Percentiles rank a stretch among this genome's conserved stretches.
Conservation (phyloP, 2,329 filamentous ascomycete genomes). For the Aspergillus sp. region DNA sequence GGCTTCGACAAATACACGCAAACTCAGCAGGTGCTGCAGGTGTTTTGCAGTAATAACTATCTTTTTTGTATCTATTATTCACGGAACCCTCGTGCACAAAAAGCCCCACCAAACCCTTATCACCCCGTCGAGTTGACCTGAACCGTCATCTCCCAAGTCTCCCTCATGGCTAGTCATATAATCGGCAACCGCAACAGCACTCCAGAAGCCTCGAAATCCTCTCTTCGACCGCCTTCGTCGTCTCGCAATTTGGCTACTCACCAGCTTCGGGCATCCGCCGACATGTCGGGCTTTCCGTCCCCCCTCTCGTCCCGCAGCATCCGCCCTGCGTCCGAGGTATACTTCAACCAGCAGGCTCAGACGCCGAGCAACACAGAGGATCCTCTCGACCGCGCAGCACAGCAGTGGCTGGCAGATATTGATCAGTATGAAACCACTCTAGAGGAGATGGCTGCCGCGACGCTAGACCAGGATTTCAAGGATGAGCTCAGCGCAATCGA, state of each 20-base stretch:
- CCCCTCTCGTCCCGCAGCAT: constrained; percentile 74
- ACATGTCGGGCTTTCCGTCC: constrained; percentile 82
- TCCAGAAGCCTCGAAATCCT: constrained; percentile 80
- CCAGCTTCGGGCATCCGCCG: constrained; percentile 89
- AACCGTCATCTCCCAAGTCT: constrained; percentile 14
- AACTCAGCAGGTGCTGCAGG: constrained; percentile 79
- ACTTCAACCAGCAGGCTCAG: constrained; percentile 74
- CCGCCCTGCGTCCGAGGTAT: constrained; percentile 90
- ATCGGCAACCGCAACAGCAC: constrained; percentile 94
- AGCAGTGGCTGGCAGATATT: constrained; percentile 98
- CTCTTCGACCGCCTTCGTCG: constrained; percentile 79
- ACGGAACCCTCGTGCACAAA: constrained; percentile 19
- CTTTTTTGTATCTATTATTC: constrained; percentile 37
- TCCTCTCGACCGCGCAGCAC: constrained; percentile 86
- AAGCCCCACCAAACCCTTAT: constrained; percentile 10
- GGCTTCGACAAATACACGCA: constrained; percentile 29
- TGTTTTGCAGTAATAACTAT: constrained; percentile 50
- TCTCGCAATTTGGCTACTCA: constrained; percentile 76
- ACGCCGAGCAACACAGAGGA: constrained; percentile 73
- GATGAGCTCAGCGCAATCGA: constrained; percentile 98
- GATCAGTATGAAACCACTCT: constrained; percentile 98
- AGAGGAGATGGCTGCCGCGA: constrained; percentile 98
- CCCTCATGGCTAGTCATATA: constrained; percentile 61
- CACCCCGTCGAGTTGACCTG: constrained; percentile 3
- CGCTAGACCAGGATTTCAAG: constrained; percentile 99